These are phyloP conservation scores for Podila horticola DNA, from an alignment of 192 early-diverging fungal species.

Conservation along the genomic window DNA sequence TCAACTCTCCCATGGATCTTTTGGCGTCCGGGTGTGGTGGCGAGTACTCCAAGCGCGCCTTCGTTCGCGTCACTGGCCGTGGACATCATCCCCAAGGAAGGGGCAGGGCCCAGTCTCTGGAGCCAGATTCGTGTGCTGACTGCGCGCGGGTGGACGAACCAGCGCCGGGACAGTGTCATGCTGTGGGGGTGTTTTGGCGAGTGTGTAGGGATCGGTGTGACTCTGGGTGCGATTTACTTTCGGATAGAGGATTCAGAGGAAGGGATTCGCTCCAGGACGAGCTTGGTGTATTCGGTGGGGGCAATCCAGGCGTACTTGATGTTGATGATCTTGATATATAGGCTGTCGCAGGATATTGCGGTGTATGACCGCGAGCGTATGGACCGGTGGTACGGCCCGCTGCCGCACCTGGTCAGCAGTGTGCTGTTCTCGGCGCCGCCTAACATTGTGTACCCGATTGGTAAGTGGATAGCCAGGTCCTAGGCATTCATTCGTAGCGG, in stretches of 20 bases:
- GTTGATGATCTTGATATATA: constrained; percentile 46
- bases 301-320: constrained; percentile 39
- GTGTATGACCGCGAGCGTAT: constrained; percentile 49
- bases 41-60: not conserved
- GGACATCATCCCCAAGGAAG: constrained; percentile 30
- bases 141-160: constrained; percentile 36
- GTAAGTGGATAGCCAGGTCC: constrained; percentile 3
- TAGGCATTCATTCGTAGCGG: too few species aligned
- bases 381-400: constrained; percentile 48
- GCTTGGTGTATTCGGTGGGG: constrained; percentile 38
- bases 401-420: constrained; percentile 38
- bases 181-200: constrained; percentile 43
- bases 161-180: constrained; percentile 38
- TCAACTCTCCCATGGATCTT: too few species aligned
- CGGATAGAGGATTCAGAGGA: constrained; percentile 16
- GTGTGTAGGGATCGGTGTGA: constrained; percentile 32
- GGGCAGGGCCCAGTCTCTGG: constrained; percentile 27
- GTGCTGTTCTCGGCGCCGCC: constrained; percentile 19
- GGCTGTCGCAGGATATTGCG: constrained; percentile 36
- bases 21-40: too few species aligned
- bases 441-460: constrained; percentile 37
- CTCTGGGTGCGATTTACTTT: constrained; percentile 28
- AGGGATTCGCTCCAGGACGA: constrained; percentile 31
- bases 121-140: constrained; percentile 35
- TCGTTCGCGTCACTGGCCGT: constrained; percentile 26